These are phyloP conservation scores for Fusarium sp. DNA, from an alignment of 2,329 filamentous ascomycete species.

Conservation along the genomic window DNA sequence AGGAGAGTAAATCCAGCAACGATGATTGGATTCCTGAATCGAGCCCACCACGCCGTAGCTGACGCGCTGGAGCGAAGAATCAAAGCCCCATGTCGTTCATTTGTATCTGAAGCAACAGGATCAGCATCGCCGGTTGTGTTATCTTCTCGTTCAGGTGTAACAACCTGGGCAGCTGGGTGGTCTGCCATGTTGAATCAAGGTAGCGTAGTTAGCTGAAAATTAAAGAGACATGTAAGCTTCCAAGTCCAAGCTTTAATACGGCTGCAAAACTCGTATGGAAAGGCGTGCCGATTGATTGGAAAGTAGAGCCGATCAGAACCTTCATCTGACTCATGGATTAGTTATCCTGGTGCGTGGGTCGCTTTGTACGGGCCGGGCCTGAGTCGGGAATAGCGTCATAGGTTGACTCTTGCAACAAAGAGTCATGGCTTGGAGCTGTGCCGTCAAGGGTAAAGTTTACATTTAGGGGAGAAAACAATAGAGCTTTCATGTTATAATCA, in stretches of 20 bases:
- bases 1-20: conserved; percentile 22
- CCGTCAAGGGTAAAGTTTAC: no score
- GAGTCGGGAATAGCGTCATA: conserved; percentile 7
- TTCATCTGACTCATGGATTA: conserved; percentile 26
- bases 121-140: neutral
- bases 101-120: neutral
- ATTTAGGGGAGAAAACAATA: no score
- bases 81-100: conserved; percentile 13
- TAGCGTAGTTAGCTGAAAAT: no score
- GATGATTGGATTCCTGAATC: conserved; percentile 21
- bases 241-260: neutral
- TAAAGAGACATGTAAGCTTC: neutral
- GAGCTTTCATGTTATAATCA: no score
- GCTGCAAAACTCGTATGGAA: no score
- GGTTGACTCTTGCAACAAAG: no score
- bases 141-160: neutral
- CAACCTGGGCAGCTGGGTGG: neutral
- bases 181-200: conserved; percentile 4
- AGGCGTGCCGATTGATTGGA: no score
- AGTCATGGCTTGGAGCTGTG: no score
- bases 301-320: conserved; percentile 2
- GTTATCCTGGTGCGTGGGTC: conserved; percentile 6
- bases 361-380: neutral
- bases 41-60: conserved; percentile 11
- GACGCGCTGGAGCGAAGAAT: conserved; percentile 16